Conservation (phyloP, 768 basidiomycete species). For the Suillus americanus region DNA sequence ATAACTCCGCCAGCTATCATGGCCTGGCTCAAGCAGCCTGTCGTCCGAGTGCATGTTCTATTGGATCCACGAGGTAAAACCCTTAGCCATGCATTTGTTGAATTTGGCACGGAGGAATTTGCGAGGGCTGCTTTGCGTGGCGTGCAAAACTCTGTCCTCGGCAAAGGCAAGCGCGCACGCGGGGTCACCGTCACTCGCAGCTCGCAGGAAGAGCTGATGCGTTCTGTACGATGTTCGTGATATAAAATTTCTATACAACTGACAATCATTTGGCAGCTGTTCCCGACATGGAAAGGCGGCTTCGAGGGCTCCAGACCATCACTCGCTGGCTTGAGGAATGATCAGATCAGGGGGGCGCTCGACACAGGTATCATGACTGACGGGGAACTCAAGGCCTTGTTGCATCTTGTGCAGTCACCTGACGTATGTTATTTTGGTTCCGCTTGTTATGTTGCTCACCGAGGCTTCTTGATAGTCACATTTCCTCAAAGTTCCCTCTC, state of each 20-base stretch:
- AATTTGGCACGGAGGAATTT: constrained; percentile 59
- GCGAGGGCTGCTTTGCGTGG: constrained; percentile 69
- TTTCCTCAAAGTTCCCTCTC: constrained; percentile 80
- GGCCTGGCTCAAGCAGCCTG: constrained; percentile 68
- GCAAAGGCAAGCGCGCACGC: constrained; percentile 73
- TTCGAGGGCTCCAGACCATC: constrained; percentile 72
- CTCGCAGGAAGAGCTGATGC: constrained; percentile 80
- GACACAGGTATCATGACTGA: constrained; percentile 68
- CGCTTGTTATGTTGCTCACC: constrained; percentile 10
- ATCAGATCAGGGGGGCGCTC: constrained; percentile 56
- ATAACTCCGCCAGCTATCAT: constrained; percentile 76
- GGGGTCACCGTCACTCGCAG: constrained; percentile 84
- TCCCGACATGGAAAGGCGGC: constrained; percentile 76
- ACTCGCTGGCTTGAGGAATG: constrained; percentile 59
- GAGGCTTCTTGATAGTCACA: constrained; percentile 55
- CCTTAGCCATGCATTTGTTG: constrained; percentile 80
- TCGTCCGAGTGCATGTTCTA: constrained; percentile 68
- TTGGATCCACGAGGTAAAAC: constrained; percentile 84
- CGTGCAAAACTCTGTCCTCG: constrained; percentile 55
- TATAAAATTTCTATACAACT: background rate
- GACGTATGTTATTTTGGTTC: constrained; percentile 53
- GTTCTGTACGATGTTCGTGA: constrained; percentile 50
- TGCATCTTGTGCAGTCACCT: constrained; percentile 72
- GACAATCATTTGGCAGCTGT: constrained; percentile 47
- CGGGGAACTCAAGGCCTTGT: constrained; percentile 61